These are phyloP conservation scores for Colletotrichum incanum DNA, from an alignment of 2,329 filamentous ascomycete species.

Conservation along the genomic window DNA sequence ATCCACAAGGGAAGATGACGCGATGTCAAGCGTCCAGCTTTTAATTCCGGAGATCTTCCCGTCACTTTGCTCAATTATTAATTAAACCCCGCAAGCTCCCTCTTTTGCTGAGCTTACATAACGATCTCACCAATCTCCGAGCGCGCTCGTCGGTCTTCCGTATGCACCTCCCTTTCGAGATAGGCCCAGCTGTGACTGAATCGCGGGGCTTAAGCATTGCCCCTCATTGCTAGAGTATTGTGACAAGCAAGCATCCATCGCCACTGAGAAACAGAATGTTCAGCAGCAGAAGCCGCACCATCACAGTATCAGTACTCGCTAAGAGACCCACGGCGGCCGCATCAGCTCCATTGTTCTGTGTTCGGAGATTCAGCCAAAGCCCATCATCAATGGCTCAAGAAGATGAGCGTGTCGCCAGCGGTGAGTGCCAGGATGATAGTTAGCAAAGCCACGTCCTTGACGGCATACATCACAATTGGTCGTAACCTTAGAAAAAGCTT, in stretches of 20 bases:
- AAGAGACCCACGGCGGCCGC: slow-evolving; percentile 8
- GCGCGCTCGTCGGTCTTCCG: slow-evolving; percentile 1
- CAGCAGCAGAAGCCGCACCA: neutral
- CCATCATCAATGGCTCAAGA: slow-evolving; percentile 18
- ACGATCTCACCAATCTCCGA: slow-evolving; percentile 8
- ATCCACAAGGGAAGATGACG: neutral
- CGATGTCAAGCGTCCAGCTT: neutral
- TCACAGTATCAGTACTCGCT: neutral
- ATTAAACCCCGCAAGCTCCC: slow-evolving; percentile 11
- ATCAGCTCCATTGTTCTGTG: neutral
- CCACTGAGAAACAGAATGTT: neutral
- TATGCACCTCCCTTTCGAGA: neutral
- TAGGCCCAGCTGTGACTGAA: neutral
- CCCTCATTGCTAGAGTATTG: neutral
- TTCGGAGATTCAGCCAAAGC: neutral
- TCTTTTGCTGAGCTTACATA: slow-evolving; percentile 6
- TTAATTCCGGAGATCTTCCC: neutral
- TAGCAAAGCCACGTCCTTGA: no score
- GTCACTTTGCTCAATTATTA: neutral
- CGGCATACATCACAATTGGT: neutral
- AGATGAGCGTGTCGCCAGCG: neutral
- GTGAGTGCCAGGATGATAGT: slow-evolving; percentile 12
- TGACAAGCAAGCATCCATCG: neutral
- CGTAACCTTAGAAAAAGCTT: neutral
- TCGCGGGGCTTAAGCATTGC: neutral